Percentiles rank a stretch among this genome's conserved stretches.
These are phyloP conservation scores for Bretziella fagacearum DNA, from an alignment of 2,329 filamentous ascomycete species.

Conservation along the genomic window DNA sequence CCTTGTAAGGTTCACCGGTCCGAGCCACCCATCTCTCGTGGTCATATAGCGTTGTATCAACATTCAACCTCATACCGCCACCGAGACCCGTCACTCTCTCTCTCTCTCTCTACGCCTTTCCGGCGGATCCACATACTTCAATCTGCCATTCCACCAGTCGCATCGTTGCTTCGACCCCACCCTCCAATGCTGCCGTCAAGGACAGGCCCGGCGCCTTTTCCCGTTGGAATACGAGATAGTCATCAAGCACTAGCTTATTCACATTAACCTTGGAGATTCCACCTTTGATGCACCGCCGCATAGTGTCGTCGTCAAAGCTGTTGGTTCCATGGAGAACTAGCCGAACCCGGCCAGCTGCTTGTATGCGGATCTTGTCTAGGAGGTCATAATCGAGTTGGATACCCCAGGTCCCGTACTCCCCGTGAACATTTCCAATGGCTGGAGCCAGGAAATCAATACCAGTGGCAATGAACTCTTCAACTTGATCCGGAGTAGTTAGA, in stretches of 20 bases:
- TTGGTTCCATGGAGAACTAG: slow-evolving; percentile 40
- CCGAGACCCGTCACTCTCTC: no score
- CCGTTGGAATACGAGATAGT: slow-evolving; percentile 26
- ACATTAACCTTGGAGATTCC: slow-evolving; percentile 39
- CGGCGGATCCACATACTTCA: slow-evolving; percentile 29
- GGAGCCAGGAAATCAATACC: slow-evolving; percentile 61
- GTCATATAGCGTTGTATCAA: no score
- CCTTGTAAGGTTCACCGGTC: no score
- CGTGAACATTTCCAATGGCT: slow-evolving; percentile 62
- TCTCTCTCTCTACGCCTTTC: slow-evolving; percentile 21
- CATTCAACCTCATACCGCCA: no score
- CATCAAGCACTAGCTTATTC: slow-evolving; percentile 34
- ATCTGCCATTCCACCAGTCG: slow-evolving; percentile 30
- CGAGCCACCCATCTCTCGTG: no score
- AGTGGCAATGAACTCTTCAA: slow-evolving; percentile 50
- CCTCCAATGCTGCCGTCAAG: slow-evolving; percentile 28
- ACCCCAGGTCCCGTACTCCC: slow-evolving; percentile 50
- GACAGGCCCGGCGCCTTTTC: slow-evolving; percentile 10
- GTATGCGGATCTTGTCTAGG: slow-evolving; percentile 23
- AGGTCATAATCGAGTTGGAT: slow-evolving; percentile 43
- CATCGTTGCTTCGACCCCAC: slow-evolving; percentile 27
- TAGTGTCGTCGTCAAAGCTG: slow-evolving; percentile 32
- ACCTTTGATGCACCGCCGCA: slow-evolving; percentile 30
- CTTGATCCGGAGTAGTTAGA: slow-evolving; percentile 52
- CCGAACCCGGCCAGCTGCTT: slow-evolving; percentile 25